Percentiles rank a stretch among this genome's conserved stretches.
Evolutionary conservation across 148 eudicot species (phyloP).

Genomic region (Camellia lanceoleosa): DNA sequence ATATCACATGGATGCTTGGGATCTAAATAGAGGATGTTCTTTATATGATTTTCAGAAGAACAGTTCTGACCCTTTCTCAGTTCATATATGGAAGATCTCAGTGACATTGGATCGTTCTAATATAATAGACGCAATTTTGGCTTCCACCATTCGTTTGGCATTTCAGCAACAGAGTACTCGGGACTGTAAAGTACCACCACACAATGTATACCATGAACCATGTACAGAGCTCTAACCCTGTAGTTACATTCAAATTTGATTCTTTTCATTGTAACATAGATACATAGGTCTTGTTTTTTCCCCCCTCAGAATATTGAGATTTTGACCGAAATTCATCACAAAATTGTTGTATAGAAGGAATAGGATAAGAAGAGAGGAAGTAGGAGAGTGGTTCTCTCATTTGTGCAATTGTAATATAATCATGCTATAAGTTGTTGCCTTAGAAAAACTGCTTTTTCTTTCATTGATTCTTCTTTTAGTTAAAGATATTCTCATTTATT

Average conservation of each 20-base stretch:
- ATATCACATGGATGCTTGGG: conserved; percentile 7
- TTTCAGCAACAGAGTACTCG: neutral
- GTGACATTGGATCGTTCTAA: neutral
- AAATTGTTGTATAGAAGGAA: conserved; percentile 3
- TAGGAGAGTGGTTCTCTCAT: neutral
- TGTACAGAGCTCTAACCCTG: conserved; percentile 31
- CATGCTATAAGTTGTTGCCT: neutral
- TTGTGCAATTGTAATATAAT: conserved; percentile 14
- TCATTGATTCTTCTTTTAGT: neutral
- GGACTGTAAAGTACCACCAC: conserved; percentile 18
- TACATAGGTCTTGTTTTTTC: neutral
- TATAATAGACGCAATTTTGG: neutral
- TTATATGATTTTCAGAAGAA: neutral
- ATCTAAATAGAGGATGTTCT: conserved; percentile 12
- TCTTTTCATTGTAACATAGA: conserved; percentile 31
- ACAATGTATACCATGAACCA: conserved; percentile 10
- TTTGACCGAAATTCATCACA: neutral
- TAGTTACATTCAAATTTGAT: conserved; percentile 24
- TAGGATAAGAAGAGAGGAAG: conserved; percentile 11
- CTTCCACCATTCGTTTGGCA: conserved; percentile 8
- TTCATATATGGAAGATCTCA: neutral
- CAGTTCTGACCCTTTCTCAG: conserved; percentile 8
- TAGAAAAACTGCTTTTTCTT: neutral
- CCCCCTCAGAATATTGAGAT: conserved; percentile 9
- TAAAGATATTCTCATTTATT: neutral